phyloP scores from a whole-genome alignment of 257 asterid species.

The Solanum clarkiae region DNA sequence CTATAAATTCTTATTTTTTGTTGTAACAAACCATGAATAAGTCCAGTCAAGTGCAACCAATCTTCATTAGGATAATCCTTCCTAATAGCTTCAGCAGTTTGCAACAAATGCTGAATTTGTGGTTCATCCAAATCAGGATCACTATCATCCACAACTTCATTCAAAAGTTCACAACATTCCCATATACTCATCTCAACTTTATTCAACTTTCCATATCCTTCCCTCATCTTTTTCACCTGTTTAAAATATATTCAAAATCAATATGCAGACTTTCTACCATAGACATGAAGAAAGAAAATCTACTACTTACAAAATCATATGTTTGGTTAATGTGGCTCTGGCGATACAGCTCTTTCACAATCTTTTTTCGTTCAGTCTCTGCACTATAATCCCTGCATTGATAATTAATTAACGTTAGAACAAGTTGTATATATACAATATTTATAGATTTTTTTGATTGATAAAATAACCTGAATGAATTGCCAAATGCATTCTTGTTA shows the following conservation, averaged over 20 bases:
- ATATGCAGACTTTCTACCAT: background rate
- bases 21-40: conserved; percentile 21
- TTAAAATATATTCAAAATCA: background rate
- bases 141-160: conserved; percentile 33
- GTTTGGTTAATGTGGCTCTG: conserved; percentile 24
- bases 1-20: background rate
- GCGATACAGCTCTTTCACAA: conserved; percentile 9
- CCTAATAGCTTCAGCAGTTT: conserved; percentile 39
- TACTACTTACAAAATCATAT: conserved; percentile 11
- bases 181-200: conserved; percentile 34
- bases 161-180: conserved; percentile 39
- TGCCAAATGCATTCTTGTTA: conserved; percentile 23
- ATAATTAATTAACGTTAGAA: background rate
- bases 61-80: conserved; percentile 32
- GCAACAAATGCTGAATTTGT: conserved; percentile 35
- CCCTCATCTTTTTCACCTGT: conserved; percentile 26
- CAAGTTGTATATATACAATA: background rate
- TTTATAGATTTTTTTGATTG: background rate
- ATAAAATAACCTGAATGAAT: conserved; percentile 16
- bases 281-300: background rate
- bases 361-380: conserved; percentile 5
- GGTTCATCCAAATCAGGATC: conserved; percentile 48
- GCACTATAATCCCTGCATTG: conserved; percentile 18
- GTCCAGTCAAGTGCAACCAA: conserved; percentile 38
- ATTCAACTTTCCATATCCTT: conserved; percentile 15